Evolutionary conservation across 1,139 yeast genomes (phyloP).

Genomic region (Geotrichum bryndzae): DNA sequence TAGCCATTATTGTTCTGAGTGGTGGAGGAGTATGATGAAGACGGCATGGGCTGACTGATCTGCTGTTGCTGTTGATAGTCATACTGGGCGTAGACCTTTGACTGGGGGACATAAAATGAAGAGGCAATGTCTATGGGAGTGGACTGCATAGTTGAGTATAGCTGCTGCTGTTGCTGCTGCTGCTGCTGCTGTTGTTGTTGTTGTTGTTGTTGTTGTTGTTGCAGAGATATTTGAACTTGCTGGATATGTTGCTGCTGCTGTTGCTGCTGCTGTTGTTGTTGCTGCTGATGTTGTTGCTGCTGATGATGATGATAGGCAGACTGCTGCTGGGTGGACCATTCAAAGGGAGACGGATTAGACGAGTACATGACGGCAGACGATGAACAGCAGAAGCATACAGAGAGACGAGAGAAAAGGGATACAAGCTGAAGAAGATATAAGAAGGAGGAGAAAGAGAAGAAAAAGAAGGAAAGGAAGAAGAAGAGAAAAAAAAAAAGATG

Average conservation of each 20-base stretch:
- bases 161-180: not conserved
- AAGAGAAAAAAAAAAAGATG: not conserved
- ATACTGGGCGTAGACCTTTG: not conserved
- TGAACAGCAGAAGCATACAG: not conserved
- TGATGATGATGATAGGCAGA: constrained; percentile 2
- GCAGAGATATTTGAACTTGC: not conserved
- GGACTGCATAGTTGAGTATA: not conserved
- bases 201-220: not conserved
- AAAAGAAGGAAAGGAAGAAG: not conserved
- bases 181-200: not conserved
- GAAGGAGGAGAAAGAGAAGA: not conserved
- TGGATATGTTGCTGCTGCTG: constrained; percentile 5
- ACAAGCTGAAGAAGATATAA: not conserved
- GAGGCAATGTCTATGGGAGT: not conserved
- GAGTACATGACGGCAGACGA: constrained; percentile 4
- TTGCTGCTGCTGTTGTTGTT: constrained; percentile 8
- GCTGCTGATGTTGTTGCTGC: constrained; percentile 11
- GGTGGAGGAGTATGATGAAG: not conserved
- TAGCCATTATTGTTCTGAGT: not conserved
- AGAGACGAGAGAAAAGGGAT: not conserved
- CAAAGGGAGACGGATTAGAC: constrained; percentile 5
- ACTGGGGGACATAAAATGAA: not conserved
- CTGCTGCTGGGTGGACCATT: constrained; percentile 9
- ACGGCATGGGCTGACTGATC: not conserved
- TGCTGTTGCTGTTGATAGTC: not conserved